Percentiles rank a stretch among this genome's conserved stretches.
These are phyloP conservation scores for Arthrobotrys iridis DNA, from an alignment of 2,329 filamentous ascomycete species.

Conservation along the genomic window DNA sequence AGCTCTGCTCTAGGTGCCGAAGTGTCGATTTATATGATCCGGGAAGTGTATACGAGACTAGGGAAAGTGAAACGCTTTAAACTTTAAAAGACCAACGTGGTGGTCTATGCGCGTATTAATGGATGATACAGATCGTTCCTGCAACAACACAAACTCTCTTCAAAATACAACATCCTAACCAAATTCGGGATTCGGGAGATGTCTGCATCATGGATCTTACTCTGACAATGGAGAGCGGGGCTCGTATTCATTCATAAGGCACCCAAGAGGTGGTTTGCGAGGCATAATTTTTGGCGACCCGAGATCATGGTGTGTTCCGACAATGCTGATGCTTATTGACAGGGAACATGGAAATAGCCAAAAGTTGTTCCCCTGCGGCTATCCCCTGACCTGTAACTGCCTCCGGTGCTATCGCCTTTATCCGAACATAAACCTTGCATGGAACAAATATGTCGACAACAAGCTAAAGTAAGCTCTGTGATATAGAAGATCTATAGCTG, in stretches of 20 bases:
- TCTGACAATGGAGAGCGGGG: background rate
- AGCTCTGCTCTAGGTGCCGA: too few species aligned
- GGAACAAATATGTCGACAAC: background rate
- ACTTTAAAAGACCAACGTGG: too few species aligned
- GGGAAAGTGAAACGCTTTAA: too few species aligned
- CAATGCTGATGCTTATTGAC: background rate
- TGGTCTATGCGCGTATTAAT: too few species aligned
- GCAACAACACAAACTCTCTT: too few species aligned
- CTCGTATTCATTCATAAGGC: slow-evolving; percentile 14
- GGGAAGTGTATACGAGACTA: too few species aligned
- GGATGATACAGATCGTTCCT: too few species aligned
- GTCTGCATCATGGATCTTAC: background rate
- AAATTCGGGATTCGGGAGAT: background rate
- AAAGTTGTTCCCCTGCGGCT: background rate
- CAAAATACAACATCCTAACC: background rate
- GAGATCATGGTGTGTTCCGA: background rate
- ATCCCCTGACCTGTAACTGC: slow-evolving; percentile 5
- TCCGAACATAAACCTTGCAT: background rate
- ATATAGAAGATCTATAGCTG: too few species aligned
- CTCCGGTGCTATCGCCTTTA: background rate
- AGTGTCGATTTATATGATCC: too few species aligned
- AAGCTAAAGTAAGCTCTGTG: background rate
- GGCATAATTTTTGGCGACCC: background rate
- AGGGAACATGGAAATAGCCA: background rate
- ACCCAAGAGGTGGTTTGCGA: slow-evolving; percentile 3